A percentile compares a stretch with the other conserved stretches of the same genome.
phyloP scores from a whole-genome alignment of 2,329 filamentous ascomycete species.

The Fusarium dimerum region DNA sequence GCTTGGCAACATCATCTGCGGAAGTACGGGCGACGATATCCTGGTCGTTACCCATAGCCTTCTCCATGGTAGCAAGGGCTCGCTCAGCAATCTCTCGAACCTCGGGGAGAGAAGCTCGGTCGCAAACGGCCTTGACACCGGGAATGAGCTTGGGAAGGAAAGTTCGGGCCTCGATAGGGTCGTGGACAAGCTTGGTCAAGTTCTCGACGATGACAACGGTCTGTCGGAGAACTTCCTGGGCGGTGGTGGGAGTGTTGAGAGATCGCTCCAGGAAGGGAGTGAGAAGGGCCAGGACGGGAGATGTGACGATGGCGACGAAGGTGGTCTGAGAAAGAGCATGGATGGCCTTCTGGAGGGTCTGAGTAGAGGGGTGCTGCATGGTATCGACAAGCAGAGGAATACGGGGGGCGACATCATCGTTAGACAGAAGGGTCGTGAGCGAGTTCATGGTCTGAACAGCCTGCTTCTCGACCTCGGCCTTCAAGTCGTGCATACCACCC shows the following conservation, averaged over 20 bases:
- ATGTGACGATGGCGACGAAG: conserved; percentile 96
- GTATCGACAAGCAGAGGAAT: conserved; percentile 91
- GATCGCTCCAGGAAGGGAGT: conserved; percentile 94
- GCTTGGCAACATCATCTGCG: conserved; percentile 70
- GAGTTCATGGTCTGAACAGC: conserved; percentile 90
- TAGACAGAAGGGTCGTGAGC: conserved; percentile 85
- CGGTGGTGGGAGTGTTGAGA: conserved; percentile 85
- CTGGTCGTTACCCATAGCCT: conserved; percentile 80
- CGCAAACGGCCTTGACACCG: conserved; percentile 85
- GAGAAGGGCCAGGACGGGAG: conserved; percentile 88
- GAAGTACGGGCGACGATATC: conserved; percentile 67
- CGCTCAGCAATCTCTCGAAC: conserved; percentile 87
- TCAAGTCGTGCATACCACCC: conserved; percentile 93
- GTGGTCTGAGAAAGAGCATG: conserved; percentile 96
- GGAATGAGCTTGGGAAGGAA: conserved; percentile 95
- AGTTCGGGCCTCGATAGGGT: conserved; percentile 87
- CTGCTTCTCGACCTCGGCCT: conserved; percentile 84
- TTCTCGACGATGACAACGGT: conserved; percentile 98
- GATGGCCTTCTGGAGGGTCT: conserved; percentile 92
- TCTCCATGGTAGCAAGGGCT: conserved; percentile 83
- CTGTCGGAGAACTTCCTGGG: conserved; percentile 92
- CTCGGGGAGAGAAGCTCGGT: conserved; percentile 89
- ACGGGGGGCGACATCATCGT: conserved; percentile 92
- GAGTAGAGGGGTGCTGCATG: conserved; percentile 89
- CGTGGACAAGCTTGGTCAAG: conserved; percentile 95